Evolutionary conservation across 164 flowering plant species (phyloP), one percentile per base, ranked within the genome.

Genomic region (Magnolia officinalis): DNA sequence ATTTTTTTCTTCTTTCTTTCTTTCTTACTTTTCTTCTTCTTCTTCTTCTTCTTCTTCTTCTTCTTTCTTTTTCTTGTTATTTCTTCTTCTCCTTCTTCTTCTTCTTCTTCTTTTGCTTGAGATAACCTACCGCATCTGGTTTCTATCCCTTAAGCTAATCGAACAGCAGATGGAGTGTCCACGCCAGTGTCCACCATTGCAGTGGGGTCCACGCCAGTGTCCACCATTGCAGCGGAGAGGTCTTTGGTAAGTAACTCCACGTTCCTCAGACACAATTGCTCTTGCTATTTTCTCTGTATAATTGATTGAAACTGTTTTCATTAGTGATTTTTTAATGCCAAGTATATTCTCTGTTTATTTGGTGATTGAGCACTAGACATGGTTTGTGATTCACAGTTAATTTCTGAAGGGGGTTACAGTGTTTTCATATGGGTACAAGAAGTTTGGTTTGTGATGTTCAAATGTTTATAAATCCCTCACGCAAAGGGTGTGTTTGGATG

Each of bases 221-320:
- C 76, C 65, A 49, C 67, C 6, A 51, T n/a, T 51, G 23, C 67
- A 16, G 7, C 80, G 1, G 95, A 89, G 73, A 88, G 82, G 81
- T 89, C 93, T n/a, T 71, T 85, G 91, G 95, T 89, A 86, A 58
- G 90, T 72, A 72, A 55, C 11, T 55, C 61, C 1, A 55, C 10
- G 61, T 55, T 11, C 61, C 18, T 55, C 19, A 11, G 4, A 4
- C 18, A 11, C 1, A 9, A 11, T 55, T 55, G 61, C 16, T 11
- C 16, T 55, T 8, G 13, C 61, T 55, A 16, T 55, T 55, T 55
- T 55, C 61, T 55, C 4, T 55, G 45, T 9, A 13, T 55, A 16
- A 55, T 55, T 16, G 13, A 11, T 16, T 8, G 61, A 55, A 16
- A 55, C 16, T 55, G 61, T 2, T 55, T 55, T 55, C 61, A 55